A percentile compares a stretch with the other conserved stretches of the same genome.
These are phyloP conservation scores for Apiotrichum akiyoshidainum DNA, from an alignment of 1,284 basidiomycete genomes.

Conservation along the genomic window DNA sequence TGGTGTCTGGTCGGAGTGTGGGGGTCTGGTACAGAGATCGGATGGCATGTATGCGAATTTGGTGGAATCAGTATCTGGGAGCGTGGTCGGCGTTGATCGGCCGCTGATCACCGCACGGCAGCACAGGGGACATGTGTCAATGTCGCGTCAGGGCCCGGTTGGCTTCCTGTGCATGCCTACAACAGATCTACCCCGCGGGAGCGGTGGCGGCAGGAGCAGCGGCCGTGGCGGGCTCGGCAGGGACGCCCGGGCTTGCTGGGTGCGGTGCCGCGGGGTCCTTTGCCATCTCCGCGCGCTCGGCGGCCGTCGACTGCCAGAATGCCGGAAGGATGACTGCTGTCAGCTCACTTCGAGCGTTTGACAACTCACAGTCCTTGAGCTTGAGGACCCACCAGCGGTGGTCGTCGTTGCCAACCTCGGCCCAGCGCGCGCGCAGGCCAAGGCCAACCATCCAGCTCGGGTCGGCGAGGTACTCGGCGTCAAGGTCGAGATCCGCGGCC, in stretches of 20 bases:
- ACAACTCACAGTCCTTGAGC: conserved; percentile 40
- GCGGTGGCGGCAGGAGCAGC: not conserved
- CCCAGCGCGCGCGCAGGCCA: conserved; percentile 42
- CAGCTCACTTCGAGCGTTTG: too few species aligned
- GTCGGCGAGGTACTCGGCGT: not conserved
- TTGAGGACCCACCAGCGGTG: conserved; percentile 40
- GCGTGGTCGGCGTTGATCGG: too few species aligned
- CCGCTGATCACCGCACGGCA: too few species aligned
- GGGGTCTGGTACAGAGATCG: too few species aligned
- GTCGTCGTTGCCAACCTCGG: conserved; percentile 25
- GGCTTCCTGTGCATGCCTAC: too few species aligned
- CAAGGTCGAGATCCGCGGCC: conserved; percentile 1
- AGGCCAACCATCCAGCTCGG: conserved; percentile 27
- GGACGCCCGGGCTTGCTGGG: not conserved
- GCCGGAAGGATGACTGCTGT: conserved; percentile 27
- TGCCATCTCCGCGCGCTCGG: conserved; percentile 2
- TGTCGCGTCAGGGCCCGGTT: too few species aligned
- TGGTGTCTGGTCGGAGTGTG: too few species aligned
- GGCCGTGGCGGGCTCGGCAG: not conserved
- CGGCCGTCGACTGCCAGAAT: conserved; percentile 23
- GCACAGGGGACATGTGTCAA: too few species aligned
- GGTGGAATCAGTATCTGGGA: too few species aligned
- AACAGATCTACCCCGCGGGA: too few species aligned
- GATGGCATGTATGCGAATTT: too few species aligned
- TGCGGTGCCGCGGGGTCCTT: conserved; percentile 11